Percentiles rank a stretch among this genome's conserved stretches.
Conservation (phyloP, 2,329 filamentous ascomycete genomes). For the Fusarium humuli region DNA sequence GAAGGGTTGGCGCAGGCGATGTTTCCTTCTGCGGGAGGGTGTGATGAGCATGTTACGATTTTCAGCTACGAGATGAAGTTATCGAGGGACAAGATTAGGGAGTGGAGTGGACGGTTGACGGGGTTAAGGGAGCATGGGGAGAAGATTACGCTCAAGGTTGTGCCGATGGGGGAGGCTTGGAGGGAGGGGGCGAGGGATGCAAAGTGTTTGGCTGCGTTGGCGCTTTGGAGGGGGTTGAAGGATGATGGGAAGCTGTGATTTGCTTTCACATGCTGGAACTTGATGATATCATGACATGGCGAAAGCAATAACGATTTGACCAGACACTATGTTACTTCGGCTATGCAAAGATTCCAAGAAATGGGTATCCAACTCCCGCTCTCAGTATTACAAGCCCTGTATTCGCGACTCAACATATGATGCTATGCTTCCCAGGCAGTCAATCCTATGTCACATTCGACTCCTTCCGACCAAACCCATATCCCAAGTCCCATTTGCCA, state of each 20-base stretch:
- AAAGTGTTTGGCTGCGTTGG: constrained; percentile 69
- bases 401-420: too few relatives aligned
- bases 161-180: constrained; percentile 68
- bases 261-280: not conserved
- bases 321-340: not conserved
- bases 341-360: not conserved
- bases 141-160: constrained; percentile 71
- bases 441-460: too few relatives aligned
- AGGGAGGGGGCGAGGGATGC: constrained; percentile 67
- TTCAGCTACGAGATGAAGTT: constrained; percentile 68
- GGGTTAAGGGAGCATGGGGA: constrained; percentile 69
- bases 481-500: too few relatives aligned
- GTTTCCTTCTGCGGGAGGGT: constrained; percentile 69
- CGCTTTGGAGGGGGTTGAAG: constrained; percentile 68
- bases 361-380: not conserved
- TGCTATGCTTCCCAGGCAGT: too few relatives aligned
- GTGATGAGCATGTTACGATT: constrained; percentile 70
- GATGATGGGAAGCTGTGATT: constrained; percentile 57
- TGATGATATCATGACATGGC: not conserved
- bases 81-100: constrained; percentile 59
- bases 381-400: too few relatives aligned
- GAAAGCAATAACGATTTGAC: not conserved
- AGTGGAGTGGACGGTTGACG: constrained; percentile 69
- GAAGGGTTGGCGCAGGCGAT: constrained; percentile 61
- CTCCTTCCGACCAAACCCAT: too few relatives aligned